Percentiles rank a stretch among this genome's conserved stretches.
Conservation (phyloP, 176 grass and related monocot genomes). For the Lolium perenne region DNA sequence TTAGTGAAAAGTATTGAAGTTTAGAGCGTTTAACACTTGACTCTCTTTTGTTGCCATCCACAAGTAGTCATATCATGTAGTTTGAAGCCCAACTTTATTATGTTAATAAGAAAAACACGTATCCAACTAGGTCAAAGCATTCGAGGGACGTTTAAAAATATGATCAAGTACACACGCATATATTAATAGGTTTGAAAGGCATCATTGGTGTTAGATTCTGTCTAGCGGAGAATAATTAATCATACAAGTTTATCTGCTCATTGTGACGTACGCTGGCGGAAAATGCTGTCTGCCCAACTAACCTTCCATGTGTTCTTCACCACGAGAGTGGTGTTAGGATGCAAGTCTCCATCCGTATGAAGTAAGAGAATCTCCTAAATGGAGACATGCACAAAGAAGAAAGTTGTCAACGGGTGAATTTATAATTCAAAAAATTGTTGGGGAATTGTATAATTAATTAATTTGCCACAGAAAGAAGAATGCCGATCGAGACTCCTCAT, state of each 20-base stretch:
- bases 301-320: neutral
- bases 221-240: constrained; percentile 17
- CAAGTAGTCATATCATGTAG: neutral
- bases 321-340: constrained; percentile 35
- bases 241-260: neutral
- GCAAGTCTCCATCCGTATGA: constrained; percentile 36
- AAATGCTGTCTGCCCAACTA: constrained; percentile 5
- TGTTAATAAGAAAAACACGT: too few relatives aligned
- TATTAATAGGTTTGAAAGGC: neutral
- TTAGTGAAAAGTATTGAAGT: neutral
- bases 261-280: constrained; percentile 40
- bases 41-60: neutral
- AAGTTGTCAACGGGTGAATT: neutral
- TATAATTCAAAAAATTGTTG: neutral
- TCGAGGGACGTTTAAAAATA: constrained; percentile 2
- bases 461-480: too few relatives aligned
- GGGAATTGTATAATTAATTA: neutral
- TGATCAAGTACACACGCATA: neutral
- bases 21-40: neutral
- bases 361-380: constrained; percentile 35
- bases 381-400: neutral
- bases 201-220: constrained; percentile 28
- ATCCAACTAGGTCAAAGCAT: constrained; percentile 13
- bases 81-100: neutral
- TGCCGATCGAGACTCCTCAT: too few relatives aligned